Evolutionary conservation across 805 yeast species (phyloP).

Genomic region (Pichia manshurica): DNA sequence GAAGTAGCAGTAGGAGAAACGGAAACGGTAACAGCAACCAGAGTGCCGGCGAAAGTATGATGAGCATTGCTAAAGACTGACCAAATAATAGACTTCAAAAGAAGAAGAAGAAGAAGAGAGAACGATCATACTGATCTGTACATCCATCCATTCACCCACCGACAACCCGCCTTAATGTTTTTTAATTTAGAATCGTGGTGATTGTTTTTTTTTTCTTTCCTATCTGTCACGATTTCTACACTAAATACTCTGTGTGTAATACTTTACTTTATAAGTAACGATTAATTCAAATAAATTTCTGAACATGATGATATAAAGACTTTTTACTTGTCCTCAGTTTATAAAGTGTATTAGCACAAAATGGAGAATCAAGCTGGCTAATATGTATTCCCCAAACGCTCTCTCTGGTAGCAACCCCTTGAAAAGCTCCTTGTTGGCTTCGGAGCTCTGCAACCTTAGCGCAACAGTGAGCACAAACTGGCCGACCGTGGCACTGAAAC

Average conservation of each 20-base stretch:
- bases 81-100: too few relatives aligned
- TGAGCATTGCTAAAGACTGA: conserved; percentile 25
- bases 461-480: conserved; percentile 88
- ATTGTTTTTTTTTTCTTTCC: too few relatives aligned
- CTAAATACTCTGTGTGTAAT: conserved; percentile 1
- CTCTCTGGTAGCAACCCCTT: conserved; percentile 33
- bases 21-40: conserved; percentile 15
- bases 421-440: conserved; percentile 21
- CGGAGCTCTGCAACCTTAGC: conserved; percentile 65
- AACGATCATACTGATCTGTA: not conserved
- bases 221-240: not conserved
- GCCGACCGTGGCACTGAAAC: conserved; percentile 87
- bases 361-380: conserved; percentile 85
- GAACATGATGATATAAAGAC: not conserved
- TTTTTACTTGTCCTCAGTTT: conserved; percentile 41
- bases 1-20: conserved; percentile 1
- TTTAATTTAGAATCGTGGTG: too few relatives aligned
- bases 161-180: too few relatives aligned
- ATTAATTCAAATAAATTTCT: too few relatives aligned
- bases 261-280: conserved; percentile 2
- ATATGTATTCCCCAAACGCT: conserved; percentile 82
- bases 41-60: conserved; percentile 31
- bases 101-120: not conserved
- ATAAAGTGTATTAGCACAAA: conserved; percentile 88
- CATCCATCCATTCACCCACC: too few relatives aligned